Base-by-base conservation (phyloP, 768 basidiomycete species). In the Floccularia luteovirens region DNA sequence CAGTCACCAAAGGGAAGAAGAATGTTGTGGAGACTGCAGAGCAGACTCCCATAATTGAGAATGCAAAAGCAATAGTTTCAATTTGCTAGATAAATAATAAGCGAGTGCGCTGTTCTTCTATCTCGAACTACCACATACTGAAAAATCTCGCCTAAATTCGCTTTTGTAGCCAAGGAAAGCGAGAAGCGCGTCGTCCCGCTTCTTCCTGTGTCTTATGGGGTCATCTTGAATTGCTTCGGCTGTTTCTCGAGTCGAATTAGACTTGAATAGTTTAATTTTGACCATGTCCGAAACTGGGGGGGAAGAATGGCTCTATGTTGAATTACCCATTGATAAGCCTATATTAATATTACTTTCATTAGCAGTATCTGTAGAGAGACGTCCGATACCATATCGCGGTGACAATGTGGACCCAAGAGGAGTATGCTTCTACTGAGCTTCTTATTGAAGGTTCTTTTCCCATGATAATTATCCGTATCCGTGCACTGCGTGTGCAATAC, bases 11-110 rank as follows among this genome's bases (percentile, higher is more conserved):
- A 10, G 67, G 67, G 50, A 78, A 78, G 3, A 64, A 66, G 34
- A 73, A 63, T 5, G 72, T 74, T 2, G 75, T 70, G 2, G 76
- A 60, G 5, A 78, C 75, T 1, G 75, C 74, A 5, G 72, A 67
- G 31, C 75, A 52, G 33, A 79, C 69, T 2, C 75, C 76, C 76
- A 78, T 78, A 48, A 79, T 78, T 16, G 74, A 76, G 51, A 77
- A 66, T 1, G 74, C 62, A 45, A 78, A 77, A 3, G 70, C 73
- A 20, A 75, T 59, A 2, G 74, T 74, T 57, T 76, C 71, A 17
- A 75, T 35, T 33, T 28, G 20, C 14, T 11, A 22, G 7, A 24
- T 19, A 31, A 27, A 10, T 14, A 16, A 11, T 13, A 24, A 28
- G 11, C n/a, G 27, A 24, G 2, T 37, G 14, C 6, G 12, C 24